Evolutionary conservation across 208 protist species (phyloP), one percentile per base, ranked within the genome.

Genomic region (Borovskyia barvae): DNA sequence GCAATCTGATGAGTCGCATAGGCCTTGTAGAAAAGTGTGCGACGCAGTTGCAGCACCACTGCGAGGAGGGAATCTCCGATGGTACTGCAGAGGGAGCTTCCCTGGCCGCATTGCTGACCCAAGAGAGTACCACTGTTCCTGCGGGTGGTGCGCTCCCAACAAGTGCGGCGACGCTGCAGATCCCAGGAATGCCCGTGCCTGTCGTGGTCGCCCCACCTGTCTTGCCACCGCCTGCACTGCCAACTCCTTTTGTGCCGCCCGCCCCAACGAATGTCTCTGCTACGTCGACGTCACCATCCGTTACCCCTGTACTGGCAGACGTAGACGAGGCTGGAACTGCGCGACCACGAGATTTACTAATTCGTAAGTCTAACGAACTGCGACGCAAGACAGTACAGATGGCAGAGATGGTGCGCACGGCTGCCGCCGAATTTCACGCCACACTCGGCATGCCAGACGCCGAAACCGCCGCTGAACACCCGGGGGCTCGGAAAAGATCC

Each of bases 331-430:
- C 42, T 2, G 72, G 72, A 5, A 37, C 41, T 11, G 67, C 66
- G 4, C 74, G 80, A 15, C 74, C 72, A 12, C 72, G 69, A n/a
- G 73, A 76, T 6, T 65, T 82, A 40, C 35, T 85, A n/a, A 66
- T 92, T 17, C 75, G 58, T 24, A 68, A 64, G 33, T 92, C 81
- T 1, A 80, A 92, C 51, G 61, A 66, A 20, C 42, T 85, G 45
- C 74, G 82, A 3, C 32, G 53, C 12, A 40, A 54, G 54, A 71
- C 61, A 36, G 57, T 66, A 0, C 47, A 52, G 2, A 36, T 62
- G 3, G 72, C 75, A 5, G 52, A 68, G 24, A 24, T 48, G 12
- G 70, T 85, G 0, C 8, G 33, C 39, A 39, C 70, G 24, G 59
- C 66, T 0, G 63, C 75, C 1, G 22, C 50, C 14, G 20, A 9